Base-by-base conservation (phyloP, 371 early-diverging fungal genomes). In the Mucor lusitanicus region DNA sequence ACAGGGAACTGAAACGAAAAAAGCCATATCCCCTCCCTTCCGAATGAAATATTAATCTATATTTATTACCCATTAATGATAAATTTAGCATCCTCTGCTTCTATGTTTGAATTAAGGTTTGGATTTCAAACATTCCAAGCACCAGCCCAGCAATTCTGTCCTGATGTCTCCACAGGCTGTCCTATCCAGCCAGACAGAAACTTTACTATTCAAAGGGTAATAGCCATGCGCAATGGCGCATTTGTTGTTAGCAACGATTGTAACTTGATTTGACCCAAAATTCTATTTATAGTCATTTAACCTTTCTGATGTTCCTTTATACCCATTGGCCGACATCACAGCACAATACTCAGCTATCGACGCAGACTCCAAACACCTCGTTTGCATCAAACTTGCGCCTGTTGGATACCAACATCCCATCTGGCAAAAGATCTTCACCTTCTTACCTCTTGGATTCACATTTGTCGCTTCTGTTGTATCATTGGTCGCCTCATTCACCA, bases 331-430 rank as follows among this genome's bases (percentile, higher is more conserved):
- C 15, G 80, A 82, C 58, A 75, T 82, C 28, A 72, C 72, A 37
- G 72, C 72, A 23, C 68, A 70, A 21, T 82, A 80, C 56, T 69
- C 73, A 33, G 72, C 77, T 19, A 61, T 63, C 35, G 75, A 77
- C 44, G 70, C 72, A 50, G 66, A 73, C 39, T 69, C 70, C 33
- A 61, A 64, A 23, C 67, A 74, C 6, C 71, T 83, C 33, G 65
- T 75, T 13, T 87, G 87, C 62, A 67, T 80, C 3, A 70, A 70
- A 11, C 61, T 87, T 19, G 73, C 81, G 7, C 81, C 85, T 2
- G 72, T 87, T 7, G 83, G 84, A 13, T 87, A 82, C 42, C 77
- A 80, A 39, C 67, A 82, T 64, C 78, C 83, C 7, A 62, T 61
- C 5, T 82, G 83, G 83, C 67, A 68, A 54, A 56, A 64, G 3